Evolutionary conservation across 305 asterid species (phyloP).

Genomic region (Solanum hybrid): DNA sequence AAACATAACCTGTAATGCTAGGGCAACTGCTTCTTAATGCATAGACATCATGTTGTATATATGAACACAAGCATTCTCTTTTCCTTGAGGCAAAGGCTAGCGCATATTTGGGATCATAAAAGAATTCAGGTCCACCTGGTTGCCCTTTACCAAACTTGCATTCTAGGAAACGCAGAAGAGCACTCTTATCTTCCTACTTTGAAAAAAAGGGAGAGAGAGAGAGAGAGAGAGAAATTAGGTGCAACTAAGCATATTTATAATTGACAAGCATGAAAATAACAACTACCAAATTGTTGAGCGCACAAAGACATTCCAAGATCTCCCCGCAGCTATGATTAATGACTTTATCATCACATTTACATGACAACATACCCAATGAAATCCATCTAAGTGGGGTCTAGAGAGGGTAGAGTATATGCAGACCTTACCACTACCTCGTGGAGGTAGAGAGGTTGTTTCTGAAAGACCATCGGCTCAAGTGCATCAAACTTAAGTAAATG

Average conservation of each 20-base stretch:
- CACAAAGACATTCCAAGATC: background rate
- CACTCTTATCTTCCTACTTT: slow-evolving; percentile 82
- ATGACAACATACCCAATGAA: background rate
- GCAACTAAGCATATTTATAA: background rate
- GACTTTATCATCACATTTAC: background rate
- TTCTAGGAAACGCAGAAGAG: slow-evolving; percentile 86
- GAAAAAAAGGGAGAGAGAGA: slow-evolving; percentile 1
- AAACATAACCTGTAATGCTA: slow-evolving; percentile 65
- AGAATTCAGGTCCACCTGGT: slow-evolving; percentile 68
- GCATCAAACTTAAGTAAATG: too few species aligned
- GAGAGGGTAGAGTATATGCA: too few species aligned
- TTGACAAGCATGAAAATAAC: background rate
- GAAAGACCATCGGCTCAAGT: too few species aligned
- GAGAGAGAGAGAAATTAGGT: background rate
- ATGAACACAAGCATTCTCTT: slow-evolving; percentile 89
- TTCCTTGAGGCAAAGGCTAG: slow-evolving; percentile 85
- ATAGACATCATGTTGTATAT: slow-evolving; percentile 96
- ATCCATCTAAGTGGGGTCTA: too few species aligned
- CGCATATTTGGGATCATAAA: slow-evolving; percentile 93
- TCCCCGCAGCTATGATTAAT: background rate
- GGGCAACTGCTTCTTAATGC: slow-evolving; percentile 99
- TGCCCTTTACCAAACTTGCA: slow-evolving; percentile 88
- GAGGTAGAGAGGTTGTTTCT: too few species aligned
- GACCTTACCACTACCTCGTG: too few species aligned
- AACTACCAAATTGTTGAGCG: background rate